Percentiles rank a stretch among this genome's conserved stretches.
Evolutionary conservation across 305 asterid species (phyloP).

Genomic region (Solanum hybrid): DNA sequence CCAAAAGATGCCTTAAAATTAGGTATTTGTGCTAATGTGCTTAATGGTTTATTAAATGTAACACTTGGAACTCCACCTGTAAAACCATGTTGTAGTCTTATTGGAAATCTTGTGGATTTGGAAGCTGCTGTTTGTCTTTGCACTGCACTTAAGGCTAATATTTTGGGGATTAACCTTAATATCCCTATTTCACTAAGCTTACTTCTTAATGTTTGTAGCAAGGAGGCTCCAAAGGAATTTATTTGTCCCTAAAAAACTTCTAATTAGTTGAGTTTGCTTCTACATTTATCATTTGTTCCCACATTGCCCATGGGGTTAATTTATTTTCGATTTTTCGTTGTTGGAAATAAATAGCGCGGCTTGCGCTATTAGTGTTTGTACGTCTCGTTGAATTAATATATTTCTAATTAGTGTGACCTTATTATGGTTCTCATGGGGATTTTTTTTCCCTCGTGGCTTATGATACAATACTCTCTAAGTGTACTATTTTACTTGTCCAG

Average conservation of each 20-base stretch:
- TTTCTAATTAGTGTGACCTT: background rate
- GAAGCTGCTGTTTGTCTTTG: constrained; percentile 30
- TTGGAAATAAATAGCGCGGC: background rate
- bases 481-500: background rate
- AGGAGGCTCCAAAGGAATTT: constrained; percentile 11
- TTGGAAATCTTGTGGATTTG: constrained; percentile 17
- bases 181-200: constrained; percentile 13
- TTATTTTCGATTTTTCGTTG: background rate
- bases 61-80: constrained; percentile 19
- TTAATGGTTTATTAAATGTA: constrained; percentile 11
- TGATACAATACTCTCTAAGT: background rate
- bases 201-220: constrained; percentile 20
- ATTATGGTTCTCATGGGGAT: background rate
- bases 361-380: background rate
- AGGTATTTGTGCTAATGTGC: constrained; percentile 24
- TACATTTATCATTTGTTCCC: background rate
- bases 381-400: background rate
- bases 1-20: constrained; percentile 14
- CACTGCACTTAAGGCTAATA: constrained; percentile 23
- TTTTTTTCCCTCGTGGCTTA: background rate
- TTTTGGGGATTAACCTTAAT: constrained; percentile 17
- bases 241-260: background rate
- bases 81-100: constrained; percentile 15
- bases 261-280: background rate
- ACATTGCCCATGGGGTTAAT: background rate